Percentiles rank a stretch among this genome's conserved stretches.
Conservation (phyloP, 1,284 basidiomycete genomes). For the Wallemia ichthyophaga region DNA sequence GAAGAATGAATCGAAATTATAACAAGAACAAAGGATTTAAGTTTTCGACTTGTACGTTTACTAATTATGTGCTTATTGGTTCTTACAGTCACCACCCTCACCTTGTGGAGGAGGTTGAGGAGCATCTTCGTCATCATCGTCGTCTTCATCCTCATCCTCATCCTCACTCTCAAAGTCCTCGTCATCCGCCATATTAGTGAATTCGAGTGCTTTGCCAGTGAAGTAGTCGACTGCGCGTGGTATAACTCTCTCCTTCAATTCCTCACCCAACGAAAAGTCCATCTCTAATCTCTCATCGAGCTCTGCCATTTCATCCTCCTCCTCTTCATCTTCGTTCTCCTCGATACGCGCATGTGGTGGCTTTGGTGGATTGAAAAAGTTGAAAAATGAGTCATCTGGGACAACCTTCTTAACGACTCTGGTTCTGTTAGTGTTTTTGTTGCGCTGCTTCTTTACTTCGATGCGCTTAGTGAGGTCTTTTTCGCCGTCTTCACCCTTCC, state of each 20-base stretch:
- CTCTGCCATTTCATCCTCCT: constrained; percentile 61
- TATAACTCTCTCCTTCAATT: constrained; percentile 88
- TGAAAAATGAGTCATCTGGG: constrained; percentile 80
- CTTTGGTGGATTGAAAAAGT: constrained; percentile 73
- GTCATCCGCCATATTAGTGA: constrained; percentile 45
- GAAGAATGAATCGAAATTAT: background rate
- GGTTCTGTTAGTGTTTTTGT: constrained; percentile 87
- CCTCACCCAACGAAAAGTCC: constrained; percentile 41
- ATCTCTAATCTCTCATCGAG: constrained; percentile 78
- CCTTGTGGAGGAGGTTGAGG: background rate
- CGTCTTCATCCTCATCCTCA: constrained; percentile 22
- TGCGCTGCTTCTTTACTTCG: constrained; percentile 96
- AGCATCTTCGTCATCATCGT: background rate
- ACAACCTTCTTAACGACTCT: constrained; percentile 66
- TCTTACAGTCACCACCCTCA: background rate
- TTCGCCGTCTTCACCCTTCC: constrained; percentile 47
- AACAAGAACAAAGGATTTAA: background rate
- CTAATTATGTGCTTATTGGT: constrained; percentile 1
- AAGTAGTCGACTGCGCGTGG: constrained; percentile 85
- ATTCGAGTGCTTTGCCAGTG: constrained; percentile 80
- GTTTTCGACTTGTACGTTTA: too few species aligned
- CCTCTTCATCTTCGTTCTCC: constrained; percentile 42
- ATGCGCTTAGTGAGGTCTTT: constrained; percentile 91
- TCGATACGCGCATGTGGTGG: constrained; percentile 37
- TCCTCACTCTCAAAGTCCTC: constrained; percentile 30